Percentiles rank a stretch among this genome's conserved stretches.
phyloP scores from a whole-genome alignment of 495 filamentous ascomycete genomes.

The Trichoderma reesei region DNA sequence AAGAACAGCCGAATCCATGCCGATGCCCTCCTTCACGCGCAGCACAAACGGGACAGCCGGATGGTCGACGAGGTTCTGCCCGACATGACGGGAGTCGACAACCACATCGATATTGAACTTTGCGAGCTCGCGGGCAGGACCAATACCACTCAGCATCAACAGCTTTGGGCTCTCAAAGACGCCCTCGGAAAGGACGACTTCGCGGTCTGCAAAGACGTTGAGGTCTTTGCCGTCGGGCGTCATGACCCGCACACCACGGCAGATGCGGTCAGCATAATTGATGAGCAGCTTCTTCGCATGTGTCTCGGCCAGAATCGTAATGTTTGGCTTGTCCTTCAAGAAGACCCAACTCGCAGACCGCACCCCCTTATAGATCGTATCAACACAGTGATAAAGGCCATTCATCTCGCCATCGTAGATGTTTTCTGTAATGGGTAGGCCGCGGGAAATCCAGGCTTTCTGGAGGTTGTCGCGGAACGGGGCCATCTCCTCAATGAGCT shows the following conservation, averaged over 20 bases:
- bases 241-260: conserved; percentile 24
- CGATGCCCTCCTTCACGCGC: conserved; percentile 43
- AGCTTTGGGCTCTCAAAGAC: conserved; percentile 50
- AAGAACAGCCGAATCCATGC: conserved; percentile 45
- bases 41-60: conserved; percentile 29
- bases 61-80: conserved; percentile 52
- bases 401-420: conserved; percentile 46
- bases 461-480: conserved; percentile 46
- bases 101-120: conserved; percentile 40
- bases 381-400: conserved; percentile 44
- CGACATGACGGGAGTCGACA: conserved; percentile 43
- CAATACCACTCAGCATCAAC: conserved; percentile 54
- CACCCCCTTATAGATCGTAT: conserved; percentile 49
- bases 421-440: conserved; percentile 39
- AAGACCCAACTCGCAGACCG: conserved; percentile 45
- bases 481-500: conserved; percentile 42
- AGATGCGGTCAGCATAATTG: conserved; percentile 18
- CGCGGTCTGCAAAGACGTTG: conserved; percentile 35
- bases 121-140: conserved; percentile 38
- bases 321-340: conserved; percentile 44
- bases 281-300: conserved; percentile 48
- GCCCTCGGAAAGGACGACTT: conserved; percentile 49
- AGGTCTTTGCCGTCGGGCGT: conserved; percentile 29
- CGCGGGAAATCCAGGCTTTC: conserved; percentile 47
- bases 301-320: conserved; percentile 31